A percentile compares a stretch with the other conserved stretches of the same genome.
Evolutionary conservation across 169 alveolate species (phyloP).

Genomic region (Ophryocystis elektroscirrha): DNA sequence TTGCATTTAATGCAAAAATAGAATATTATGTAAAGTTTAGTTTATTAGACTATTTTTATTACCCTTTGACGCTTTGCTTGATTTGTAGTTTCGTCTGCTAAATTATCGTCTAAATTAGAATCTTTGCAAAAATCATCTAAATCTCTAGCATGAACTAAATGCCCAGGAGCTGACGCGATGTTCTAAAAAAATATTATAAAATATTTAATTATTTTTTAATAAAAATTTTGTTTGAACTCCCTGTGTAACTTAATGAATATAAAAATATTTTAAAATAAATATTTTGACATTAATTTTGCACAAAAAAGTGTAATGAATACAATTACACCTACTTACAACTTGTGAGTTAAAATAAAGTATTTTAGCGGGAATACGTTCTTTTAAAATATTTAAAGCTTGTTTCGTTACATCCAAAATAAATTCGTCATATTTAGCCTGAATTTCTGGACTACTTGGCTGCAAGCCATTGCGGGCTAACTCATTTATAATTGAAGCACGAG

Average conservation of each 20-base stretch:
- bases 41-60: not conserved
- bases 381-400: conserved; percentile 41
- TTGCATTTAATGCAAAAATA: not conserved
- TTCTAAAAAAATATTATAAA: not conserved
- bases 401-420: conserved; percentile 47
- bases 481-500: no score
- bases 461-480: conserved; percentile 8
- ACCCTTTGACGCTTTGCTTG: conserved; percentile 4
- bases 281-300: not conserved
- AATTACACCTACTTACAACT: conserved; percentile 29
- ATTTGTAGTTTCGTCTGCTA: not conserved
- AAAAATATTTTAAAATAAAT: not conserved
- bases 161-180: conserved; percentile 3
- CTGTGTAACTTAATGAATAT: conserved; percentile 1
- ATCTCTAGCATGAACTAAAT: not conserved
- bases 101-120: not conserved
- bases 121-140: not conserved
- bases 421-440: conserved; percentile 38
- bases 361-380: conserved; percentile 52
- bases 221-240: not conserved
- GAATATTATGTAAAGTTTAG: not conserved
- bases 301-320: not conserved
- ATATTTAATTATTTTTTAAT: not conserved
- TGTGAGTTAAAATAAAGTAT: conserved; percentile 43
- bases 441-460: conserved; percentile 40